A percentile compares a stretch with the other conserved stretches of the same genome.
Evolutionary conservation across 75 land plant species (phyloP).

Genomic region (Pinus tabuliformis): DNA sequence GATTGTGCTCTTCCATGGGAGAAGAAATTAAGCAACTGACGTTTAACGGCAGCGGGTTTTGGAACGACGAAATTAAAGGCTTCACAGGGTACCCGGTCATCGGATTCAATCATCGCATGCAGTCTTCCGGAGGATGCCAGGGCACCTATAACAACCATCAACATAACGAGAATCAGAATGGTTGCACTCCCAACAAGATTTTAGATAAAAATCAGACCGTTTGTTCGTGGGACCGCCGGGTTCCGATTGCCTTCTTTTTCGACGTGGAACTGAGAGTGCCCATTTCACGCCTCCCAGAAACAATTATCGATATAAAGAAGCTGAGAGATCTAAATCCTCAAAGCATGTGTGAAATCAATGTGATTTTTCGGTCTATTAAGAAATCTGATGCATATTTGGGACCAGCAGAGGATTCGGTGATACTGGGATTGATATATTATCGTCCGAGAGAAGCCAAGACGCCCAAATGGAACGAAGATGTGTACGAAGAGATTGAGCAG

Average conservation of each 20-base stretch:
- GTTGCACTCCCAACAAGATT: background rate
- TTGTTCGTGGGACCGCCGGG: background rate
- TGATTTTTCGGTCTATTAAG: background rate
- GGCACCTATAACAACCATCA: background rate
- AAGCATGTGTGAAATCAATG: background rate
- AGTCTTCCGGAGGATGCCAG: conserved; percentile 10
- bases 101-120: conserved; percentile 14
- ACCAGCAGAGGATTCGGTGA: background rate
- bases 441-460: background rate
- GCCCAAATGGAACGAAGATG: too few species aligned
- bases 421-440: background rate
- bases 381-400: background rate
- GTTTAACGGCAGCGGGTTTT: background rate
- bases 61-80: background rate
- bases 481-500: too few species aligned
- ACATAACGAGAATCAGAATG: too few species aligned
- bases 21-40: background rate
- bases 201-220: background rate
- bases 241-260: background rate
- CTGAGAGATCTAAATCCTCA: background rate
- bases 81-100: conserved; percentile 5
- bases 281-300: background rate
- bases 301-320: background rate
- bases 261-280: background rate
- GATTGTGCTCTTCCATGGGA: background rate